phyloP scores from a whole-genome alignment of 495 filamentous ascomycete species.

The Xylaria acuta region DNA sequence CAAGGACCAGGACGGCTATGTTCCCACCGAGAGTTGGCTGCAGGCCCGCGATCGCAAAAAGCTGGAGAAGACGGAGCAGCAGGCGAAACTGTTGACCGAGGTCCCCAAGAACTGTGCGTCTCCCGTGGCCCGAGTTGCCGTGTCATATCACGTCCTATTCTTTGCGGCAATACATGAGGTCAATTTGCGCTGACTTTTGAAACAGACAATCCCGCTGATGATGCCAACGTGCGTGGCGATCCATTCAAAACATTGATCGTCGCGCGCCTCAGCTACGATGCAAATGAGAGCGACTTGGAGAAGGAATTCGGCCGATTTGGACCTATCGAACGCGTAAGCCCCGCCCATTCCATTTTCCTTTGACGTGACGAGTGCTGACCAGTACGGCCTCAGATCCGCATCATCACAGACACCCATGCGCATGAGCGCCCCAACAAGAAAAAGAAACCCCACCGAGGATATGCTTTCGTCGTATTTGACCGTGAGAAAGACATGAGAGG shows the following conservation, averaged over 20 bases:
- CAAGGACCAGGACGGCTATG: conserved; percentile 73
- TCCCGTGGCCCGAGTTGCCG: neutral
- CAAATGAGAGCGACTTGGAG: conserved; percentile 87
- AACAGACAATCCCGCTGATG: conserved; percentile 72
- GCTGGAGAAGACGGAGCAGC: conserved; percentile 72
- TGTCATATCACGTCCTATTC: neutral
- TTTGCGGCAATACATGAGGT: conserved; percentile 15
- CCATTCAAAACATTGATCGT: conserved; percentile 96
- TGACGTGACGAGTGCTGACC: conserved; percentile 24
- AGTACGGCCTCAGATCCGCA: conserved; percentile 72
- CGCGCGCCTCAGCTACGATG: conserved; percentile 85
- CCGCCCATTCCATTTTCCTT: neutral
- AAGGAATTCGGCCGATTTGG: conserved; percentile 94
- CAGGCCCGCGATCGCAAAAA: conserved; percentile 81
- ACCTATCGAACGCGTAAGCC: conserved; percentile 85
- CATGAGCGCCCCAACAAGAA: conserved; percentile 74
- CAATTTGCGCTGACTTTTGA: conserved; percentile 20
- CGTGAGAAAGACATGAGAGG: conserved; percentile 99
- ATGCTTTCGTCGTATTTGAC: conserved; percentile 97
- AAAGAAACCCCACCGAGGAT: conserved; percentile 87
- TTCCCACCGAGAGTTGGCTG: conserved; percentile 90
- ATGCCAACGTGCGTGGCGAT: conserved; percentile 88
- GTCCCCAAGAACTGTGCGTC: conserved; percentile 71
- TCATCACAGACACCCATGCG: conserved; percentile 72
- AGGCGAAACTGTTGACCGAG: conserved; percentile 69